Evolutionary conservation across 2,329 filamentous ascomycete species (phyloP).

Genomic region (Ceratocystis variospora): DNA sequence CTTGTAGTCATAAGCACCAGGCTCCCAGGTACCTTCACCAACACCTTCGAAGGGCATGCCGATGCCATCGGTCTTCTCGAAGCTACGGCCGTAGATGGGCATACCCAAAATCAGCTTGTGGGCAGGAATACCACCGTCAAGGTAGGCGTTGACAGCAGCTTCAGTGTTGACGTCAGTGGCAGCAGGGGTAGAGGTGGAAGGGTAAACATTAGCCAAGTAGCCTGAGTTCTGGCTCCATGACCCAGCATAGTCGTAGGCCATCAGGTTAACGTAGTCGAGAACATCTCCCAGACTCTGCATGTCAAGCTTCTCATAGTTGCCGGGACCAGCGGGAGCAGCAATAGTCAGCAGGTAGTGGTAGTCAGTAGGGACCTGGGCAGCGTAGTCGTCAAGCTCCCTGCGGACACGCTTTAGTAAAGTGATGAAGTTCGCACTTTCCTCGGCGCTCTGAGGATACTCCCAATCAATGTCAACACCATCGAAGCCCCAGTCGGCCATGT

Average conservation of each 20-base stretch:
- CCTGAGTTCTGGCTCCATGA: conserved; percentile 50
- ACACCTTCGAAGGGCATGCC: conserved; percentile 48
- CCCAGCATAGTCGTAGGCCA: conserved; percentile 63
- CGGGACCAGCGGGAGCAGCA: conserved; percentile 36
- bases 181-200: conserved; percentile 38
- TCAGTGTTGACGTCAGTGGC: conserved; percentile 58
- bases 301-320: conserved; percentile 35
- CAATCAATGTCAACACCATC: conserved; percentile 36
- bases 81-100: conserved; percentile 66
- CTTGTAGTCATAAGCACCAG: conserved; percentile 71
- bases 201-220: conserved; percentile 60
- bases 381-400: conserved; percentile 36
- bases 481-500: conserved; percentile 60
- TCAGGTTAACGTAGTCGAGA: conserved; percentile 46
- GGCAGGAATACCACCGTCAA: conserved; percentile 45
- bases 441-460: conserved; percentile 29
- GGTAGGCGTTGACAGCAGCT: conserved; percentile 51
- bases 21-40: conserved; percentile 57
- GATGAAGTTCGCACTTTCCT: conserved; percentile 33
- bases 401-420: conserved; percentile 34
- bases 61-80: conserved; percentile 46
- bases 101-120: conserved; percentile 63
- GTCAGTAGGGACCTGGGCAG: conserved; percentile 30
- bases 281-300: conserved; percentile 33
- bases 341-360: conserved; percentile 43